Percentiles rank a stretch among this genome's conserved stretches.
Evolutionary conservation across 169 alveolate species (phyloP).

Genomic region (Plasmodium blacklocki): DNA sequence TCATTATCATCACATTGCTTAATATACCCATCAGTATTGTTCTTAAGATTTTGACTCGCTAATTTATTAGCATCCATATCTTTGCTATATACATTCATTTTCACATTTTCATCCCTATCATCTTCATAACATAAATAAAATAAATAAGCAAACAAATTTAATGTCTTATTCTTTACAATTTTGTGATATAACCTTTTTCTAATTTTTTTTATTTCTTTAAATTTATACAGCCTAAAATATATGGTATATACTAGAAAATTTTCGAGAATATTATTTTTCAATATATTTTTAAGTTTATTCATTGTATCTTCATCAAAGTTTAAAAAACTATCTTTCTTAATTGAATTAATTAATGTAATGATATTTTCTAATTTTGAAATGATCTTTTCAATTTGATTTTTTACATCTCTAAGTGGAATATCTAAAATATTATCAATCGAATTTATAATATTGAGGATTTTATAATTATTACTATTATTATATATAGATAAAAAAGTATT

Average conservation of each 20-base stretch:
- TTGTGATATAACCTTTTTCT: constrained; percentile 48
- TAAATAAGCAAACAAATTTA: constrained; percentile 58
- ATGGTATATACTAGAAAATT: constrained; percentile 40
- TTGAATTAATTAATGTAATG: constrained; percentile 7
- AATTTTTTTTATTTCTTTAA: constrained; percentile 44
- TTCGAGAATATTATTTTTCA: constrained; percentile 15
- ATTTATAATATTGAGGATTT: constrained; percentile 17
- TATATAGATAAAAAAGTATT: constrained; percentile 24
- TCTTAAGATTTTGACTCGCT: background rate
- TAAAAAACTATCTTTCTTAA: constrained; percentile 28
- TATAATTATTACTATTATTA: constrained; percentile 60
- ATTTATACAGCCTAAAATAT: constrained; percentile 53
- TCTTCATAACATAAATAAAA: constrained; percentile 71
- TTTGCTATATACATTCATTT: background rate
- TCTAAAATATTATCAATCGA: constrained; percentile 35
- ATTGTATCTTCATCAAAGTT: constrained; percentile 50
- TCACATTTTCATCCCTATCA: background rate
- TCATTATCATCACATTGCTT: background rate
- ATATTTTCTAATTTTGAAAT: constrained; percentile 40
- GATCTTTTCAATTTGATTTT: constrained; percentile 44
- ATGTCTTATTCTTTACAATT: constrained; percentile 50
- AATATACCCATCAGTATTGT: background rate
- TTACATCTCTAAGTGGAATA: constrained; percentile 32
- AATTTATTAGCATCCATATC: background rate
- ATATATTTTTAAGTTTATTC: constrained; percentile 5